Evolutionary conservation across 108 stramenopile genomes (phyloP), one percentile per base, ranked within the genome.

Genomic region (Mediolabrus comicus): DNA sequence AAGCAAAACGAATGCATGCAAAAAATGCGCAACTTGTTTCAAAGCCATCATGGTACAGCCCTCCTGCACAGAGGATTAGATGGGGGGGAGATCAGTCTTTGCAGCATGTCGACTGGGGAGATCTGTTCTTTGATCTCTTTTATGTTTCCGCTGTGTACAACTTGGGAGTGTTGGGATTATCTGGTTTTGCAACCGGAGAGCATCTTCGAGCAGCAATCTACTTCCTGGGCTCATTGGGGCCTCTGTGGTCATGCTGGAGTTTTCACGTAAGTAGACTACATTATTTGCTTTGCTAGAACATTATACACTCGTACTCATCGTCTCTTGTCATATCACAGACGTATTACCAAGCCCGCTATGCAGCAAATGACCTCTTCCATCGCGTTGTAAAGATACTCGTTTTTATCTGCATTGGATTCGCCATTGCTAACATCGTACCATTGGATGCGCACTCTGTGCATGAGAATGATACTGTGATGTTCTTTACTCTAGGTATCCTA

Each of bases 51-150:
- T 39, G 73, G 34, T 83, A 80, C 56, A 31, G 58, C 26, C 82
- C 75, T 22, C 85, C 85, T 1, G 30, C 30, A 10, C 85, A 86
- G 43, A 57, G 82, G 3, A 79, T 81, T 53, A 24, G 30, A 32
- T 86, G 85, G 82, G 74, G 72, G 27, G 81, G 72, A 3, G 36
- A 46, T n/a, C 73, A 79, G 29, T 28, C 73, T 19, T 34, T 84
- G n/a, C 86, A 80, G 4, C 62, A 72, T 43, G 69, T 75, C 41
- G 81, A 87, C 63, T 87, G 86, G 86, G 86, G 85, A 56, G 76
- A 86, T 58, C 51, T 86, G 24, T 86, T 83, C 62, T 87, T 87
- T 59, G 86, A 87, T 71, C 53, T 87, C 1, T 84, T 85, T 33
- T 87, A 80, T 65, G 84, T 87, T 12, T 84, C 71, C 10, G 83